Evolutionary conservation across 2,329 filamentous ascomycete genomes (phyloP).

Genomic region (Colletotrichum liriopes): DNA sequence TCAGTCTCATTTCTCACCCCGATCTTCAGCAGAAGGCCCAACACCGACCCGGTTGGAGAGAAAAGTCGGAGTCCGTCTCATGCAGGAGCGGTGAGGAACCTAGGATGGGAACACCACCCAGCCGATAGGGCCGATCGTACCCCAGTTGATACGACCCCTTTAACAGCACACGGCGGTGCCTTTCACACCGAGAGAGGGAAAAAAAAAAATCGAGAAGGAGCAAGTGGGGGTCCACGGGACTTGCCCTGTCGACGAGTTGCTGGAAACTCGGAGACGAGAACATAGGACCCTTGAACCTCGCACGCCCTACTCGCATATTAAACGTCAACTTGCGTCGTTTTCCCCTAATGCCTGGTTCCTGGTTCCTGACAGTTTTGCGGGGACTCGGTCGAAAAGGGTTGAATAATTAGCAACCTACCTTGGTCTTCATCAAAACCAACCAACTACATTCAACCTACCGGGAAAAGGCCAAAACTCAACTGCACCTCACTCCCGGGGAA

Average conservation of each 20-base stretch:
- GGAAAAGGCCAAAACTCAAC: not conserved
- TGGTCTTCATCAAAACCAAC: not conserved
- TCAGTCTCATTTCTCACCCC: not conserved
- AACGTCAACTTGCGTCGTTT: not conserved
- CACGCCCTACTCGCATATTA: not conserved
- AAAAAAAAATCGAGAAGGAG: slow-evolving; percentile 17
- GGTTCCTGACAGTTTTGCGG: slow-evolving; percentile 6
- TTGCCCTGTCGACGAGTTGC: slow-evolving; percentile 12
- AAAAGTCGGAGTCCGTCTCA: not conserved
- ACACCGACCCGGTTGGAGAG: not conserved
- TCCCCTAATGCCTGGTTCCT: not conserved
- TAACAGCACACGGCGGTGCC: not conserved
- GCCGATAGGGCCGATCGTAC: slow-evolving; percentile 41
- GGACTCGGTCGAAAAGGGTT: not conserved
- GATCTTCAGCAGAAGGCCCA: not conserved
- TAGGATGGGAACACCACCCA: slow-evolving; percentile 15
- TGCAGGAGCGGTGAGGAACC: slow-evolving; percentile 27
- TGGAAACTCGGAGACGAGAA: not conserved
- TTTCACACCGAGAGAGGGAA: not conserved
- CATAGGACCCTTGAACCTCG: not conserved
- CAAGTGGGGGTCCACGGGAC: slow-evolving; percentile 15
- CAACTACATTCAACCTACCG: not conserved
- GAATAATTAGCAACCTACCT: not conserved
- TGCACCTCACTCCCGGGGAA: not conserved
- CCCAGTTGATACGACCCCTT: slow-evolving; percentile 38